Conservation (phyloP, 2,329 filamentous ascomycete species). For the Drechmeria coniospora region DNA sequence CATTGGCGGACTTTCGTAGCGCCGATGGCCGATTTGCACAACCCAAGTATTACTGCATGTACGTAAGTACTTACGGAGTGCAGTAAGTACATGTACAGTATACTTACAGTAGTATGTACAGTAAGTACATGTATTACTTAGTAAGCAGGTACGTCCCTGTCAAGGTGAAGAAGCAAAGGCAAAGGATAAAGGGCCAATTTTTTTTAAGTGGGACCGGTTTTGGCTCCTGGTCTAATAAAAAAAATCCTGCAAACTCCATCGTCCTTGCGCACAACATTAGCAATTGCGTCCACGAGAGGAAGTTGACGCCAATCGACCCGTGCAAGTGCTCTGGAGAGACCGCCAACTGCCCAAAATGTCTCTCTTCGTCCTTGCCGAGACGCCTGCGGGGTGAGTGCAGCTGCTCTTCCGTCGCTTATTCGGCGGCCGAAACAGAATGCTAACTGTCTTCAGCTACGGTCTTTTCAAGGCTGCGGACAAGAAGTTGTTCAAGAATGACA, state of each 20-base stretch:
- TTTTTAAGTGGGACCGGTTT: constrained; percentile 19
- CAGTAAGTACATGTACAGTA: too few relatives aligned
- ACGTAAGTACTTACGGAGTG: too few relatives aligned
- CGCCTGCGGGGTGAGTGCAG: constrained; percentile 55
- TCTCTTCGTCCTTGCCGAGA: constrained; percentile 87
- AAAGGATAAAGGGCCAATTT: neutral
- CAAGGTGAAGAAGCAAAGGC: too few relatives aligned
- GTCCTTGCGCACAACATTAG: constrained; percentile 19
- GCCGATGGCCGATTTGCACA: too few relatives aligned
- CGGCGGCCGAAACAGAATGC: neutral
- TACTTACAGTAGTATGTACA: too few relatives aligned
- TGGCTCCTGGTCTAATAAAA: constrained; percentile 18
- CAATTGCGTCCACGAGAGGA: constrained; percentile 22
- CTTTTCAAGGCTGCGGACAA: constrained; percentile 98
- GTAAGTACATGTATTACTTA: too few relatives aligned
- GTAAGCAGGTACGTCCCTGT: too few relatives aligned
- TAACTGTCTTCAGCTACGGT: too few relatives aligned
- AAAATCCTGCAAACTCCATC: constrained; percentile 23
- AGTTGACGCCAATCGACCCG: constrained; percentile 16
- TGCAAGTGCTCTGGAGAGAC: constrained; percentile 17
- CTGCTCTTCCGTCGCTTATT: neutral
- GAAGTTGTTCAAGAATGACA: constrained; percentile 84
- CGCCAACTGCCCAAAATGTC: constrained; percentile 44
- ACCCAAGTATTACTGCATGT: too few relatives aligned
- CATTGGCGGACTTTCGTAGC: too few relatives aligned